Evolutionary conservation across 768 basidiomycete species (phyloP).

Genomic region (Russula compacta): DNA sequence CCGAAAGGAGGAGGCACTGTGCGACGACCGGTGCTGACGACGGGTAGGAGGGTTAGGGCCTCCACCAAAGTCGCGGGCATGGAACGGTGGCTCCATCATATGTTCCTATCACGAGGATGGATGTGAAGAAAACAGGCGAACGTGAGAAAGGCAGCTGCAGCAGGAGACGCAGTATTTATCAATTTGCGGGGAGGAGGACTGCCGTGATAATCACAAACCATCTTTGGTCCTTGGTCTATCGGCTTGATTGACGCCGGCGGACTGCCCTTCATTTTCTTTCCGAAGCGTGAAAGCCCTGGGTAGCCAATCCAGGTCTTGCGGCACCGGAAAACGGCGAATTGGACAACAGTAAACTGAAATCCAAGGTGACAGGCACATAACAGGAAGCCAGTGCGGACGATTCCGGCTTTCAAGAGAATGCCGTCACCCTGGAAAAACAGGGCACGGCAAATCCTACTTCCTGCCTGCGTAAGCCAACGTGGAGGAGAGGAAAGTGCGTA

Average conservation of each 20-base stretch:
- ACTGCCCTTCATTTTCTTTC: not conserved
- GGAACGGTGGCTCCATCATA: not conserved
- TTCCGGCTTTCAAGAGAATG: constrained; percentile 8
- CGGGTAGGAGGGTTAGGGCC: not conserved
- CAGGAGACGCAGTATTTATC: constrained; percentile 11
- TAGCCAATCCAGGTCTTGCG: not conserved
- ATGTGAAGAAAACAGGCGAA: not conserved
- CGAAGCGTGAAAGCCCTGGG: not conserved
- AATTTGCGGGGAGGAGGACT: not conserved
- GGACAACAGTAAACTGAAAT: not conserved
- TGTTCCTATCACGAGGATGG: not conserved
- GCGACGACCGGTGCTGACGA: not conserved
- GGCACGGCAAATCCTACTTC: not conserved
- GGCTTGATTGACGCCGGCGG: constrained; percentile 12
- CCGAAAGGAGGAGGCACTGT: not conserved
- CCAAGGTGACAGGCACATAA: not conserved
- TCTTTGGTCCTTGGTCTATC: not conserved
- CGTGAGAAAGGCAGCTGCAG: constrained; percentile 4
- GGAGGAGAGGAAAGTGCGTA: not conserved
- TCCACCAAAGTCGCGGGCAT: not conserved
- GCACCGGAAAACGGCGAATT: constrained; percentile 9
- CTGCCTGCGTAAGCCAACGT: not conserved
- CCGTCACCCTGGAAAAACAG: constrained; percentile 15
- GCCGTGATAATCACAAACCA: constrained; percentile 6
- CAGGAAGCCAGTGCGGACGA: not conserved